Evolutionary conservation across 2,329 filamentous ascomycete species (phyloP).

Genomic region (Pseudocercospora fuligena): DNA sequence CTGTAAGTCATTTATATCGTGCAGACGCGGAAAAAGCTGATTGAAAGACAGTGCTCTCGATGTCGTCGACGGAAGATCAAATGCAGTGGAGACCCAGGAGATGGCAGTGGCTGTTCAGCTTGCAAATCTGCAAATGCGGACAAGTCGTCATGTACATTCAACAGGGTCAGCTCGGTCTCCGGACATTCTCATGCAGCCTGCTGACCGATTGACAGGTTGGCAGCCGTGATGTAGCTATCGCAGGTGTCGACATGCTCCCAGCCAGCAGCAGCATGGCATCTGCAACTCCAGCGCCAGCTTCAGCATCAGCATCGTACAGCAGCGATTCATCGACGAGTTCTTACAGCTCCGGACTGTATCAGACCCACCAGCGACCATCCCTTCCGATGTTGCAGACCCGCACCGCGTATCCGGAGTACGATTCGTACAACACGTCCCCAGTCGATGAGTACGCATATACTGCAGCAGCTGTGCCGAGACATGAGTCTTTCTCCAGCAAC

Average conservation of each 20-base stretch:
- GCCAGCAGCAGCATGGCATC: conserved; percentile 19
- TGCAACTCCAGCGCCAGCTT: conserved; percentile 1
- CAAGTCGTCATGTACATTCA: conserved; percentile 70
- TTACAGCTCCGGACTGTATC: conserved; percentile 22
- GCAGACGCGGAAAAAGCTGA: conserved; percentile 20
- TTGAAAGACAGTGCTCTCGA: conserved; percentile 71
- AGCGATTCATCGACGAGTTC: conserved; percentile 21
- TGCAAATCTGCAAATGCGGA: conserved; percentile 76
- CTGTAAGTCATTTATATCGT: conserved; percentile 46
- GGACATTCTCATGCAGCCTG: not conserved
- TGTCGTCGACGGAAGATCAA: conserved; percentile 94
- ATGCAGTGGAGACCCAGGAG: conserved; percentile 83
- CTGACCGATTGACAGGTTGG: conserved; percentile 21
- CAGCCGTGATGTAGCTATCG: conserved; percentile 23
- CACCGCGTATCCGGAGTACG: conserved; percentile 34
- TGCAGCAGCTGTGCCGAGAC: conserved; percentile 31
- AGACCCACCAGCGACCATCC: conserved; percentile 32
- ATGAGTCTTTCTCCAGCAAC: conserved; percentile 34
- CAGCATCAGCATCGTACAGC: conserved; percentile 22
- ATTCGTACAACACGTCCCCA: conserved; percentile 37
- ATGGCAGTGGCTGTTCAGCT: conserved; percentile 78
- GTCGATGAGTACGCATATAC: conserved; percentile 37
- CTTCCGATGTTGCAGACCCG: conserved; percentile 36
- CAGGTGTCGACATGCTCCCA: conserved; percentile 26
- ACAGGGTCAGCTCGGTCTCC: conserved; percentile 65